phyloP scores from a whole-genome alignment of 129 eudicot genomes.

The Escallonia rubra region DNA sequence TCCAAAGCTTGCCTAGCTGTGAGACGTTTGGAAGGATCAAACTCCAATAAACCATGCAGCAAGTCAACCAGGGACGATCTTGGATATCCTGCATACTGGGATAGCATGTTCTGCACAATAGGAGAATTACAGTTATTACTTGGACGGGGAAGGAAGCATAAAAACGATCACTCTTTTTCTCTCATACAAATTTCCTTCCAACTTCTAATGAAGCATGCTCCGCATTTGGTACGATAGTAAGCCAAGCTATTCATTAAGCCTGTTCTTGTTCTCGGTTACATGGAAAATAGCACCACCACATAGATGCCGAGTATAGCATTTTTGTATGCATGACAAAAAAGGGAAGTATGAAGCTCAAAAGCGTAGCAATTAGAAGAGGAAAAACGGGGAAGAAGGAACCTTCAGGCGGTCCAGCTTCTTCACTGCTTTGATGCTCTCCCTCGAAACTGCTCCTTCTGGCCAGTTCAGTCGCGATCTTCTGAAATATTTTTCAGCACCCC shows the following conservation, averaged over 20 bases:
- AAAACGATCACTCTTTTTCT: too few relatives aligned
- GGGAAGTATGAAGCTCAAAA: too few relatives aligned
- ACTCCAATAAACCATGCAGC: constrained; percentile 56
- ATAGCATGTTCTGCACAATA: constrained; percentile 58
- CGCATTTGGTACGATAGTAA: too few relatives aligned
- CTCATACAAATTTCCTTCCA: too few relatives aligned
- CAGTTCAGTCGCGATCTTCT: constrained; percentile 65
- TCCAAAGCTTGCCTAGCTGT: constrained; percentile 67
- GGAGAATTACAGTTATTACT: neutral
- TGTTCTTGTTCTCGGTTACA: too few relatives aligned
- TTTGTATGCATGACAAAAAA: too few relatives aligned
- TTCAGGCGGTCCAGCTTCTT: constrained; percentile 68
- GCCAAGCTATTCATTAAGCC: too few relatives aligned
- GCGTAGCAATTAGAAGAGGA: neutral
- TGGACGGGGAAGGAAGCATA: neutral
- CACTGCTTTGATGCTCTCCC: constrained; percentile 88
- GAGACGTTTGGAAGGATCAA: constrained; percentile 67
- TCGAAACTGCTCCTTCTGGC: constrained; percentile 95
- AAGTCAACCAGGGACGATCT: constrained; percentile 46
- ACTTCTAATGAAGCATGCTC: too few relatives aligned
- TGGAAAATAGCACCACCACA: neutral
- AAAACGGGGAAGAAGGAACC: constrained; percentile 30
- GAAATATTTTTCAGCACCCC: constrained; percentile 72
- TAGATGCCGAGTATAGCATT: too few relatives aligned
- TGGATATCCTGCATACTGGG: constrained; percentile 38